These are phyloP conservation scores for Rhizopogon roseolus DNA, from an alignment of 768 basidiomycete genomes.

Conservation along the genomic window DNA sequence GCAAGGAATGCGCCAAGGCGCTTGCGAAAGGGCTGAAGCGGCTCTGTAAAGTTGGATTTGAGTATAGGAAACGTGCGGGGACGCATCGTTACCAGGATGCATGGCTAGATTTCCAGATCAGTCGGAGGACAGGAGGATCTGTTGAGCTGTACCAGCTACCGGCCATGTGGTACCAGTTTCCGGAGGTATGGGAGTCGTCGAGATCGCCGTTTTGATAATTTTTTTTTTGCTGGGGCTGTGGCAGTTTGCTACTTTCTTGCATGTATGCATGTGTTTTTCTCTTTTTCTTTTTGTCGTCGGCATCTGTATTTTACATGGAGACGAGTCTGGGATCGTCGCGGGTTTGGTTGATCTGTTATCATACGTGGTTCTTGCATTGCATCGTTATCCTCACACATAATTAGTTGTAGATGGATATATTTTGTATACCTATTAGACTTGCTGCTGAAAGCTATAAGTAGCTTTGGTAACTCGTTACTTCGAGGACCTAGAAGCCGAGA, in stretches of 20 bases:
- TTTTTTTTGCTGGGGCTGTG: neutral
- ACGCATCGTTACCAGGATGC: conserved; percentile 31
- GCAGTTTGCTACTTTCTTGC: neutral
- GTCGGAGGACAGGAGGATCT: conserved; percentile 8
- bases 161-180: conserved; percentile 28
- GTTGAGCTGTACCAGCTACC: conserved; percentile 18
- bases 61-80: conserved; percentile 31
- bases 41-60: conserved; percentile 28
- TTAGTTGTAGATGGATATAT: conserved; percentile 1
- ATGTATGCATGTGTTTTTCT: neutral
- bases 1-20: conserved; percentile 21
- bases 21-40: conserved; percentile 28
- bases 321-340: neutral
- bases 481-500: too few species aligned
- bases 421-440: neutral
- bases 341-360: neutral
- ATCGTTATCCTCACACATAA: neutral
- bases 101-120: conserved; percentile 29
- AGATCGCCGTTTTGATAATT: conserved; percentile 16
- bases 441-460: neutral
- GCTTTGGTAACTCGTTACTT: neutral
- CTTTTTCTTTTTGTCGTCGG: neutral
- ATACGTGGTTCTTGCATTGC: neutral
- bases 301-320: neutral
- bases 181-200: conserved; percentile 29